Evolutionary conservation across 176 grass and related monocot species (phyloP).

Genomic region (Chloris gayana): DNA sequence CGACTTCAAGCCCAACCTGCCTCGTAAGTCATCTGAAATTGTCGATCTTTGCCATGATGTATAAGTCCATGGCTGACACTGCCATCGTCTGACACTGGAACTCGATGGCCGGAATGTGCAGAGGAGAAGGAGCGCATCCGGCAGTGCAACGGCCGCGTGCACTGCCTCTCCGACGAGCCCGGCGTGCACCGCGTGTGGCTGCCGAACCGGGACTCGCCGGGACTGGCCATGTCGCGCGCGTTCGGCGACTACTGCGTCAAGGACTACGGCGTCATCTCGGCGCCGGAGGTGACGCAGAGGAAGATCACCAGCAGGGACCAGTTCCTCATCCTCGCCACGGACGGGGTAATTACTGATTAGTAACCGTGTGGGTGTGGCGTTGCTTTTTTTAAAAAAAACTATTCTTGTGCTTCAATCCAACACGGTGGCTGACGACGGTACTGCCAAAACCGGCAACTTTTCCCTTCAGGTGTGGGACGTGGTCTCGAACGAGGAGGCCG

Average conservation of each 20-base stretch:
- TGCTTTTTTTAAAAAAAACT: too few species aligned
- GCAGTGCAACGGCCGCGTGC: conserved; percentile 72
- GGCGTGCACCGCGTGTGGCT: conserved; percentile 80
- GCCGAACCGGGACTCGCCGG: conserved; percentile 65
- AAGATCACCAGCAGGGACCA: conserved; percentile 53
- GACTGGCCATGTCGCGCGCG: conserved; percentile 93
- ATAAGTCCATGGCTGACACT: too few species aligned
- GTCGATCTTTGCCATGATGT: not conserved
- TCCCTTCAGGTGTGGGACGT: conserved; percentile 72
- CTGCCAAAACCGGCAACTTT: too few species aligned
- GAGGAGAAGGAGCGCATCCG: conserved; percentile 83
- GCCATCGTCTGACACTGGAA: not conserved
- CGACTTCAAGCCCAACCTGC: conserved; percentile 90
- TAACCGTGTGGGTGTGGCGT: too few species aligned
- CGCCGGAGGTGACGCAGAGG: conserved; percentile 77
- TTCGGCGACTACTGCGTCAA: conserved; percentile 92
- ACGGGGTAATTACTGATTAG: conserved; percentile 45
- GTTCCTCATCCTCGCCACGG: conserved; percentile 91
- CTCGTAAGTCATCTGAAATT: conserved; percentile 54
- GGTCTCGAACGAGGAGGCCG: conserved; percentile 86
- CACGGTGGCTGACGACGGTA: too few species aligned
- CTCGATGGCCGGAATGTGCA: conserved; percentile 24
- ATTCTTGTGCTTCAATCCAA: too few species aligned
- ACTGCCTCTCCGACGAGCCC: conserved; percentile 71
- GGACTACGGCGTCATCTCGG: conserved; percentile 78